phyloP scores from a whole-genome alignment of 805 yeast species.

The Pichia nakasei region DNA sequence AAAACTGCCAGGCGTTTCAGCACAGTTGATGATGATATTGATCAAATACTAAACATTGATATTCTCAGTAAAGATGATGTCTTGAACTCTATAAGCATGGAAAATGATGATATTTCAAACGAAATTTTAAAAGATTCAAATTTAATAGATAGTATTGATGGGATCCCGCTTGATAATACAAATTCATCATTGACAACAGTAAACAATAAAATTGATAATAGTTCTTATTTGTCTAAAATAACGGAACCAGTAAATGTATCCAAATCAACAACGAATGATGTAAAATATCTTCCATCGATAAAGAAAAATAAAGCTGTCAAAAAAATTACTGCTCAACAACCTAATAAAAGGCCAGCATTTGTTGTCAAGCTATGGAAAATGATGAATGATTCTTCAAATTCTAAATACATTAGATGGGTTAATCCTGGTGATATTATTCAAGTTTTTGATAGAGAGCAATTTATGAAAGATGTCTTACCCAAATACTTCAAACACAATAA shows the following conservation, averaged over 20 bases:
- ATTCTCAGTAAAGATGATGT: neutral
- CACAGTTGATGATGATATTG: neutral
- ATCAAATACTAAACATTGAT: neutral
- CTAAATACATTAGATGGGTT: slow-evolving; percentile 72
- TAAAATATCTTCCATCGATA: slow-evolving; percentile 2
- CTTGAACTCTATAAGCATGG: neutral
- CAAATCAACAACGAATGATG: neutral
- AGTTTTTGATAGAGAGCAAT: slow-evolving; percentile 74
- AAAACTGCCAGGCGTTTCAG: too few species aligned
- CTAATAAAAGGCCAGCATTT: slow-evolving; percentile 73
- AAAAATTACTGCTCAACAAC: slow-evolving; percentile 13
- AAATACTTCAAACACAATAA: slow-evolving; percentile 91
- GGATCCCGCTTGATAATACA: neutral
- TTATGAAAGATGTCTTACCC: slow-evolving; percentile 79
- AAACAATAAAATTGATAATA: neutral
- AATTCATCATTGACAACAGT: neutral
- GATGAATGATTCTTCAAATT: slow-evolving; percentile 76
- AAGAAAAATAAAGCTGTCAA: slow-evolving; percentile 19
- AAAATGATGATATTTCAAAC: neutral
- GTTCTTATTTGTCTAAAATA: neutral
- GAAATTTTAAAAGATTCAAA: neutral
- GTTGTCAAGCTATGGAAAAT: slow-evolving; percentile 91
- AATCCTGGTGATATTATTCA: slow-evolving; percentile 79
- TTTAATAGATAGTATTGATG: neutral
- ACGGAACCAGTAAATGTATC: neutral